phyloP scores from a whole-genome alignment of 2,329 filamentous ascomycete genomes.

The Talaromyces sp. region DNA sequence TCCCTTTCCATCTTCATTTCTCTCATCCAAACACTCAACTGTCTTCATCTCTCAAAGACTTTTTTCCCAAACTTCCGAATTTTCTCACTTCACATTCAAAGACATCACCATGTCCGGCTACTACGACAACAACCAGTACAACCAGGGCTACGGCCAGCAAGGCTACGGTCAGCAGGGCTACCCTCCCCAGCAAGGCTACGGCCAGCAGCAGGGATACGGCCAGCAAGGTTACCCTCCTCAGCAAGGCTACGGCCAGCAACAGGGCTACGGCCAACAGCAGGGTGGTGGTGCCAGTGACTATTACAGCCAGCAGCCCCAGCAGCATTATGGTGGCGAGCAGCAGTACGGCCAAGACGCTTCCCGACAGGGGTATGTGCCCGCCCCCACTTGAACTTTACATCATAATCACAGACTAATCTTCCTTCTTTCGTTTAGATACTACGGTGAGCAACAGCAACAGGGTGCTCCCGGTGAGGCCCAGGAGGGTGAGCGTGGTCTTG shows the following conservation, averaged over 20 bases:
- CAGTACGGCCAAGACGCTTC: constrained; percentile 33
- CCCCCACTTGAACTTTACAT: not conserved
- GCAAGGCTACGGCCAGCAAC: constrained; percentile 22
- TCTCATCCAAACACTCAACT: not conserved
- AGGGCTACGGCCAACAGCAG: constrained; percentile 13
- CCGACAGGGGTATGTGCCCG: constrained; percentile 30
- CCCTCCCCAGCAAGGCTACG: constrained; percentile 30
- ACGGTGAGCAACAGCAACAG: constrained; percentile 26
- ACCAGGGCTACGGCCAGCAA: constrained; percentile 25
- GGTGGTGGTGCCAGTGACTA: constrained; percentile 20
- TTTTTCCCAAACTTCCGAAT: not conserved
- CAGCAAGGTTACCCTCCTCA: constrained; percentile 28
- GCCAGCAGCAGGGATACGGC: constrained; percentile 28
- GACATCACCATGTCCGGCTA: constrained; percentile 28
- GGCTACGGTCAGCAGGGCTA: constrained; percentile 31
- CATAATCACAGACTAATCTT: constrained; percentile 13
- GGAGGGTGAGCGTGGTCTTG: constrained; percentile 51
- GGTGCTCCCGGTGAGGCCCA: constrained; percentile 42
- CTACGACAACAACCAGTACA: constrained; percentile 32
- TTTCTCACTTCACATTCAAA: constrained; percentile 3
- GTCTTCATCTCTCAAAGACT: constrained; percentile 9
- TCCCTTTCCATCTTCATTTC: constrained; percentile 1
- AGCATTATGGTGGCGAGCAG: constrained; percentile 25
- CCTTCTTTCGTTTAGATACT: constrained; percentile 17
- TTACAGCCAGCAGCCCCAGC: constrained; percentile 30